Evolutionary conservation across 306 rosid genomes (phyloP).

Genomic region (Corylus americana): DNA sequence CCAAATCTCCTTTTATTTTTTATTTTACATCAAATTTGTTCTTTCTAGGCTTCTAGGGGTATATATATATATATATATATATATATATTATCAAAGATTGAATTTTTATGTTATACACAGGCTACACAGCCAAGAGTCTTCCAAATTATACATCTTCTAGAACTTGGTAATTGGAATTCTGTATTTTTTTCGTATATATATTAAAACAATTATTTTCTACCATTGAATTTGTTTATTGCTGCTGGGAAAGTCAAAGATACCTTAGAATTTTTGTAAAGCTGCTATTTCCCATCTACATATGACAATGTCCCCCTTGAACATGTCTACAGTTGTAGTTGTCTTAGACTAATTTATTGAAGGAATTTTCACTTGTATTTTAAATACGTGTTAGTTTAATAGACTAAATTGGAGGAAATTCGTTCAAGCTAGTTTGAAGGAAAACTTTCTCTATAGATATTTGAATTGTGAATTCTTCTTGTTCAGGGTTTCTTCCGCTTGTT

Average conservation of each 20-base stretch:
- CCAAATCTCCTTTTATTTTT: background rate
- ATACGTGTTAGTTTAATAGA: no score
- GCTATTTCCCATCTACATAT: background rate
- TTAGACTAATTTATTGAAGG: background rate
- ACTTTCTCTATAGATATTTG: background rate
- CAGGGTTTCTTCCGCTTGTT: conserved; percentile 47
- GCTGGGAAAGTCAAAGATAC: background rate
- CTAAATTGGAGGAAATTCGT: no score
- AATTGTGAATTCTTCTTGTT: background rate
- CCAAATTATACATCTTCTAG: background rate
- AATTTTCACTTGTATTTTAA: no score
- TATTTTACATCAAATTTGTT: background rate
- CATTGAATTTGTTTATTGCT: background rate
- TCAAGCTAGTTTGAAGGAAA: no score
- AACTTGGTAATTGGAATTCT: background rate
- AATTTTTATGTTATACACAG: background rate
- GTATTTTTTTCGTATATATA: background rate
- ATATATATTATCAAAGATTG: background rate
- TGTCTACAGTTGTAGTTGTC: background rate
- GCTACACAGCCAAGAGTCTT: background rate
- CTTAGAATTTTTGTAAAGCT: background rate
- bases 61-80: no score
- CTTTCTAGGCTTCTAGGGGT: no score
- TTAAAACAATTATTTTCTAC: background rate
- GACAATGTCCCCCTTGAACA: background rate